Evolutionary conservation across 2,329 filamentous ascomycete species (phyloP), one percentile per base, ranked within the genome.

Genomic region (Neofusicoccum ribis): DNA sequence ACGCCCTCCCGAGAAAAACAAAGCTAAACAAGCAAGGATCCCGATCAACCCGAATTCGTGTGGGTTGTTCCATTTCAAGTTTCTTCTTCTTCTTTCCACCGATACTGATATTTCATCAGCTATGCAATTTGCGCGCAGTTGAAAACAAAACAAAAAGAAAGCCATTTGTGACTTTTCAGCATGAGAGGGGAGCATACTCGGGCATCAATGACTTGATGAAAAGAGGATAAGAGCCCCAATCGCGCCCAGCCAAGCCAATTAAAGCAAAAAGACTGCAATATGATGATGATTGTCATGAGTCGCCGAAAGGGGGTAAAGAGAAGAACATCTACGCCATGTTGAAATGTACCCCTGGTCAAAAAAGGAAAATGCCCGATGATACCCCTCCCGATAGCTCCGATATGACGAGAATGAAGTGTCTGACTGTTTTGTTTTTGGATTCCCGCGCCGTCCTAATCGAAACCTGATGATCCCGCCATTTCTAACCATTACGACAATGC

Each of bases 401-500:
- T 60, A 60, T 49, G 47, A 60, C 56, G 56, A 60, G 56, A 60
- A 58, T 43, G 23, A 39, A 60, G 23, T 60, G 41, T n/a, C 23
- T 59, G 41, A 31, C 27, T 31, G 27, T n/a, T 44, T 44, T 44
- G 12, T 31, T 37, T 60, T 60, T 47, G 41, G 17, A 31, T 59
- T 34, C 15, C 56, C 56, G 43, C 56, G 43, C 56, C 56, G 31
- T 20, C 56, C 56, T 12, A 47, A 47, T 17, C 14, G 46, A 41
- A 43, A 47, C 31, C 56, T n/a, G n/a, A 37, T 47, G 20, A 46
- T 39, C 56, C 56, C 34, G 27, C 54, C 56, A 37, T 44, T 58
- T 60, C 56, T 60, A 60, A 60, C 56, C 56, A 60, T 60, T 60
- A 60, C 27, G 23, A 52, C 50, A 47, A 47, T 60, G 43, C 56